A percentile compares a stretch with the other conserved stretches of the same genome.
Conservation (phyloP, 164 flowering plant genomes). For the Hamamelis virginiana region DNA sequence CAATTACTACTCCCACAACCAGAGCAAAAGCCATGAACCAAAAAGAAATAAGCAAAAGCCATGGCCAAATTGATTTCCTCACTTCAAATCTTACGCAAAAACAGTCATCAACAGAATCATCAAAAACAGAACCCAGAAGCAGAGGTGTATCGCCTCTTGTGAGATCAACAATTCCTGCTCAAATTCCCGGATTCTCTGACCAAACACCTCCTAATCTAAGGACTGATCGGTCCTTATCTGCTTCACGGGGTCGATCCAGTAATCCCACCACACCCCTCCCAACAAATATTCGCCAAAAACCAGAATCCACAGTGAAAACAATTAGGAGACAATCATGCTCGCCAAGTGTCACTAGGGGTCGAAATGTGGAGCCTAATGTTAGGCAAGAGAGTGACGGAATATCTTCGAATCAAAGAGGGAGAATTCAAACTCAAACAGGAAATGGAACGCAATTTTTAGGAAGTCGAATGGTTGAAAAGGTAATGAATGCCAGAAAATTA, state of each 20-base stretch:
- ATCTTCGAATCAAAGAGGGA: slow-evolving; percentile 7
- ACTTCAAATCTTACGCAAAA: slow-evolving; percentile 18
- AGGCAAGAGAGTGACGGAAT: slow-evolving; percentile 9
- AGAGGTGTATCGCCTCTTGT: slow-evolving; percentile 41
- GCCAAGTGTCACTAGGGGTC: slow-evolving; percentile 42
- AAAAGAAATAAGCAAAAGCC: not conserved
- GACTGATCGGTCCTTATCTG: slow-evolving; percentile 34
- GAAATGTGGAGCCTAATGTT: too few relatives aligned
- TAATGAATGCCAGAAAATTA: slow-evolving; percentile 63
- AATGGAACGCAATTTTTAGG: slow-evolving; percentile 41
- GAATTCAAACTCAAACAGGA: slow-evolving; percentile 8
- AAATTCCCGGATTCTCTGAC: slow-evolving; percentile 33
- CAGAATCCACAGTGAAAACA: slow-evolving; percentile 8
- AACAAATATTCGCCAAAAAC: slow-evolving; percentile 5
- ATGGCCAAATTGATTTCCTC: slow-evolving; percentile 5
- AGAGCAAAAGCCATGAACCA: not conserved
- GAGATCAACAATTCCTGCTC: too few relatives aligned
- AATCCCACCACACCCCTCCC: too few relatives aligned
- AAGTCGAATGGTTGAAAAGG: slow-evolving; percentile 64
- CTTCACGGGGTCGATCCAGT: slow-evolving; percentile 16
- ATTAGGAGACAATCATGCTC: slow-evolving; percentile 42
- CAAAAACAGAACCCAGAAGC: slow-evolving; percentile 30
- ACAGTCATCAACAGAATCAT: not conserved
- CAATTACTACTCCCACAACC: not conserved
- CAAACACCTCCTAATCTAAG: slow-evolving; percentile 37